Evolutionary conservation across 192 early-diverging fungal species (phyloP).

Genomic region (Phlyctochytrium planicorne): DNA sequence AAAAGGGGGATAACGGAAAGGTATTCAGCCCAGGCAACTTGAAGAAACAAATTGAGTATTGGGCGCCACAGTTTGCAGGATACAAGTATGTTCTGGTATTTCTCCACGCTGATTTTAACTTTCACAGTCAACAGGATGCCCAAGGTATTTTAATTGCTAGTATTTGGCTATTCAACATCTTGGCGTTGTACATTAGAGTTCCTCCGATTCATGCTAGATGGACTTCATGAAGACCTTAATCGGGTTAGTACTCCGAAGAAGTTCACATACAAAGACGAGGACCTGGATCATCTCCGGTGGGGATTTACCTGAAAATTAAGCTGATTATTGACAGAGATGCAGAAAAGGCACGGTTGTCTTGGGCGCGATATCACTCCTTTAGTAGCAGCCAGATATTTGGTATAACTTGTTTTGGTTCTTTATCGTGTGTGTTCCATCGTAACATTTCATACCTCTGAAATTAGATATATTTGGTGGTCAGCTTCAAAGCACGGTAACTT

Average conservation of each 20-base stretch:
- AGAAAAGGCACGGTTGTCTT: constrained; percentile 45
- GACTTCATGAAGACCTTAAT: constrained; percentile 54
- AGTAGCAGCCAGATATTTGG: constrained; percentile 44
- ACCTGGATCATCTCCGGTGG: constrained; percentile 42
- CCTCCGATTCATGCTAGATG: constrained; percentile 49
- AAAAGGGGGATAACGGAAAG: neutral
- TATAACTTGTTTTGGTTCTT: constrained; percentile 17
- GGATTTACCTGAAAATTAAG: neutral
- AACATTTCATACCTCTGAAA: neutral
- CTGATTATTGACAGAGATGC: constrained; percentile 32
- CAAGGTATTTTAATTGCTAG: constrained; percentile 39
- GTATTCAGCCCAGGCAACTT: constrained; percentile 75
- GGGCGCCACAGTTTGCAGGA: constrained; percentile 78
- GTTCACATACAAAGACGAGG: constrained; percentile 44
- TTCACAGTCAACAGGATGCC: constrained; percentile 44
- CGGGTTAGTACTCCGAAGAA: constrained; percentile 24
- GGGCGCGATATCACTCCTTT: constrained; percentile 40
- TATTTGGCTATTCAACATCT: constrained; percentile 14
- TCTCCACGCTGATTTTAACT: neutral
- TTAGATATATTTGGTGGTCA: constrained; percentile 57
- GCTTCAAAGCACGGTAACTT: constrained; percentile 47
- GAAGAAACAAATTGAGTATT: constrained; percentile 67
- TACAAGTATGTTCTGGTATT: constrained; percentile 48
- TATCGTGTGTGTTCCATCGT: neutral
- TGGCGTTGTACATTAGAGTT: constrained; percentile 49